phyloP scores from a whole-genome alignment of 192 early-diverging fungal species.

The Jimgerdemannia flammicorona region DNA sequence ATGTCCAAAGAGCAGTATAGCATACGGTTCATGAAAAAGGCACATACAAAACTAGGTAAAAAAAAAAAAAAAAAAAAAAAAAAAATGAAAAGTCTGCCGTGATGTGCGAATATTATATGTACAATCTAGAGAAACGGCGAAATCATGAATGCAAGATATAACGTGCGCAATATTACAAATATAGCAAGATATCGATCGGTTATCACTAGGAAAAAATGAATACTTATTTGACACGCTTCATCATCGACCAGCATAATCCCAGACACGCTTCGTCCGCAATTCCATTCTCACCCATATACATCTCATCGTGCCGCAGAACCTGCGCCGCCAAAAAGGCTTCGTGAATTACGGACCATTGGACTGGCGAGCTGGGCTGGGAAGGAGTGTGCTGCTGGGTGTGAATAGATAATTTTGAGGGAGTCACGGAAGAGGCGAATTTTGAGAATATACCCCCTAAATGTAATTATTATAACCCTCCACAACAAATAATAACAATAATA shows the following conservation, averaged over 20 bases:
- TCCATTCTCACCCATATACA: neutral
- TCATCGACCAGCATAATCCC: too few species aligned
- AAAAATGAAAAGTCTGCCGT: neutral
- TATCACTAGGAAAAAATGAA: too few species aligned
- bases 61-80: constrained; percentile 7
- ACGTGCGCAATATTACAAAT: too few species aligned
- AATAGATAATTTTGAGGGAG: neutral
- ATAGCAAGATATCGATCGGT: too few species aligned
- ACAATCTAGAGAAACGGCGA: too few species aligned
- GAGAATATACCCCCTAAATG: neutral
- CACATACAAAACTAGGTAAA: constrained; percentile 4
- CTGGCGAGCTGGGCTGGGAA: neutral
- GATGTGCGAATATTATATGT: too few species aligned
- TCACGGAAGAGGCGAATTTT: too few species aligned
- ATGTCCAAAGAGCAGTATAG: constrained; percentile 5
- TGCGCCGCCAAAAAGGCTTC: neutral
- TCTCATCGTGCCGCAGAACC: neutral
- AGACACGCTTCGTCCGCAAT: too few species aligned
- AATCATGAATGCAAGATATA: too few species aligned
- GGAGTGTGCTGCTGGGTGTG: neutral
- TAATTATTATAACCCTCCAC: neutral
- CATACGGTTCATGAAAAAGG: too few species aligned
- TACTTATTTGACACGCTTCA: too few species aligned
- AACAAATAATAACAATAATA: neutral
- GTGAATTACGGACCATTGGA: neutral